Base-by-base conservation (phyloP, 2,329 filamentous ascomycete species). In the Penicillium capsulatum region DNA sequence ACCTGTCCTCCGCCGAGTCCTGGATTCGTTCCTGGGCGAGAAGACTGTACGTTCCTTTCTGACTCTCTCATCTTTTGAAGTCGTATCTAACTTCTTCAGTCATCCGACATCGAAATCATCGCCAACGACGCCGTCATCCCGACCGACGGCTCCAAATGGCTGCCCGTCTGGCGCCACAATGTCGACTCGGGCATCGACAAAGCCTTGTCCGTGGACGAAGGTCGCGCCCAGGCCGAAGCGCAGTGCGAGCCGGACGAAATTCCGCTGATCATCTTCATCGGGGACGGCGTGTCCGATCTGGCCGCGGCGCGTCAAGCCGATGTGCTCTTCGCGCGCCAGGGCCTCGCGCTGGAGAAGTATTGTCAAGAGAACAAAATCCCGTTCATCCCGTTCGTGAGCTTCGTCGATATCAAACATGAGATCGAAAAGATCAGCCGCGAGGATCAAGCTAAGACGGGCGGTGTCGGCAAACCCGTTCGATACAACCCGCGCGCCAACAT, bases 401-500 rank as follows among this genome's bases (percentile, higher is more conserved):
- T 84, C 53, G 73, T 76, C 31, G 81, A 82, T 59, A 77, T 85
- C 54, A 76, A 83, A 64, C 65, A 55, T 19, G 78, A 82, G 60
- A 70, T 84, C 39, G 66, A 73, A 58, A 68, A 64, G 39, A 77
- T 84, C 51, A 73, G 71, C 30, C 68, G 70, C 43, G 73, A 82
- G 54, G 80, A 84, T 54, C 71, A 79, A 48, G 64, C 72, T 57
- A 74, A 76, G 68, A 84, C 80, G 0, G 69, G 73, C 34, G 80
- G 80, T 34, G 61, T 68, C 41, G 81, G 81, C 27, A 65, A 76
- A 44, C 80, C 80, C 0, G 71, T 67, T 7, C 69, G 73, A 49
- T 84, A 82, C 68, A 84, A 84, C 63, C 81, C 81, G 6, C 71
- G 80, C 30, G 81, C 80, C 17, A 83, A 84, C 60, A 70, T 84